Base-by-base conservation (phyloP, 306 rosid genomes). In the Sechiopsis laciniata region DNA sequence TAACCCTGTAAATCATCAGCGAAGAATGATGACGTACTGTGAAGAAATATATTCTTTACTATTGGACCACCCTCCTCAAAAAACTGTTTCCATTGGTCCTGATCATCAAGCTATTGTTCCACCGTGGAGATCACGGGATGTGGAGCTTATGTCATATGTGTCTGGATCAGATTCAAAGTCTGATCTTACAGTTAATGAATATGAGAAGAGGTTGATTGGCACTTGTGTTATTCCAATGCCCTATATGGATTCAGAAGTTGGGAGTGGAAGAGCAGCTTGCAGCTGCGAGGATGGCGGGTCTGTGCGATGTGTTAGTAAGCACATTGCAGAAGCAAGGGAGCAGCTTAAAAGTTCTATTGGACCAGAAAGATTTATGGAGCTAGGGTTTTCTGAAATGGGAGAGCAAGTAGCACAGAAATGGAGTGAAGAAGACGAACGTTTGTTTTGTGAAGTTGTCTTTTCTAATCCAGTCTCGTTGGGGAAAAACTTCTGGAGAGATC, bases 141-240 rank as follows among this genome's bases (percentile, higher is more conserved):
- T n/a, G 15, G 21, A 55, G 69, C 56, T 13, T 29, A 16, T 20
- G 22, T 26, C 79, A 29, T 75, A 67, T 66, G 22, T 69, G n/a
- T 48, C 82, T 16, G 78, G 58, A 69, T 75, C 61, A 42, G 79
- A 71, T 72, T 67, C 78, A 10, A 76, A 79, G 71, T 65, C 80
- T 59, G 82, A 75, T 75, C 20, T 26, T 8, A 37, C 15, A 45
- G 71, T 21, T 58, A 53, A 79, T 56, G 88, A 82, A 76, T 61
- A 70, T 51, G 87, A 82, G 77, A 66, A 80, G 63, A 85, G 79
- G 71, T 21, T 83, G 75, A 78, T 82, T 84, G 96, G 96, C 32
- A 85, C 81, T 7, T 87, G 96, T 73, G 75, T 92, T 51, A 78
- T 90, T 65, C 96, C 96, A 37, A 87, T 92, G 96, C 93, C 91